Evolutionary conservation across 2,329 filamentous ascomycete species (phyloP).

Genomic region (Mollisia scopiformis): DNA sequence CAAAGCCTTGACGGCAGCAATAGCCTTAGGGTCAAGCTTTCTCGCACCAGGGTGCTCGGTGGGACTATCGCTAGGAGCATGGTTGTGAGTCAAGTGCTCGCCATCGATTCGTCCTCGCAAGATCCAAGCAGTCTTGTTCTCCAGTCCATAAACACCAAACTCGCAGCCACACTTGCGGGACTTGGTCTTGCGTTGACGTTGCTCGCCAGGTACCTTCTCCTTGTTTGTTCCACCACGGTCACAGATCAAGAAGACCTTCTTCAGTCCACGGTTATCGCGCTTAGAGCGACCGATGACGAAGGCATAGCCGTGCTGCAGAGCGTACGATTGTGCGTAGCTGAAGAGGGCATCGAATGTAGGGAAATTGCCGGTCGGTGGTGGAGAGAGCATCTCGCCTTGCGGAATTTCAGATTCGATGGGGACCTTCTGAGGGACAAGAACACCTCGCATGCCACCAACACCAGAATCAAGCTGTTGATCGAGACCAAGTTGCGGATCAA

Average conservation of each 20-base stretch:
- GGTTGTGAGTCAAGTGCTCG: slow-evolving; percentile 63
- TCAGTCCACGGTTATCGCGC: slow-evolving; percentile 64
- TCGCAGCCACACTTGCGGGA: slow-evolving; percentile 71
- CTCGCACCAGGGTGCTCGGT: slow-evolving; percentile 67
- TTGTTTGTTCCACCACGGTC: slow-evolving; percentile 69
- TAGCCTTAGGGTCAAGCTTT: slow-evolving; percentile 69
- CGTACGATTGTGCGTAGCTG: slow-evolving; percentile 65
- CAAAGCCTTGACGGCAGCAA: slow-evolving; percentile 66
- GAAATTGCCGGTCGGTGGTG: slow-evolving; percentile 65
- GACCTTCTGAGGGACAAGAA: slow-evolving; percentile 9
- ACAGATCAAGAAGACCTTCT: slow-evolving; percentile 70
- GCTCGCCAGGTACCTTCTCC: slow-evolving; percentile 38
- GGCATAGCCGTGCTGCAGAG: slow-evolving; percentile 68
- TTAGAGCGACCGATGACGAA: slow-evolving; percentile 71
- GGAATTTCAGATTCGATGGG: slow-evolving; percentile 15
- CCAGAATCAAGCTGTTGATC: slow-evolving; percentile 32
- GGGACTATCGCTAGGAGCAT: slow-evolving; percentile 67
- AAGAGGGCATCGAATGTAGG: slow-evolving; percentile 67
- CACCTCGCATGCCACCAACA: slow-evolving; percentile 22
- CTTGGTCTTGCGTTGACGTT: slow-evolving; percentile 61
- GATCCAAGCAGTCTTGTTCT: slow-evolving; percentile 69
- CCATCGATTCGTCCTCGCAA: slow-evolving; percentile 65
- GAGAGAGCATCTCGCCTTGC: slow-evolving; percentile 35
- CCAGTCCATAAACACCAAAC: slow-evolving; percentile 72
- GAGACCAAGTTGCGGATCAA: slow-evolving; percentile 37